A percentile compares a stretch with the other conserved stretches of the same genome.
Evolutionary conservation across 106 monocot species (phyloP).

Genomic region (Acanthochlamys bracteata): DNA sequence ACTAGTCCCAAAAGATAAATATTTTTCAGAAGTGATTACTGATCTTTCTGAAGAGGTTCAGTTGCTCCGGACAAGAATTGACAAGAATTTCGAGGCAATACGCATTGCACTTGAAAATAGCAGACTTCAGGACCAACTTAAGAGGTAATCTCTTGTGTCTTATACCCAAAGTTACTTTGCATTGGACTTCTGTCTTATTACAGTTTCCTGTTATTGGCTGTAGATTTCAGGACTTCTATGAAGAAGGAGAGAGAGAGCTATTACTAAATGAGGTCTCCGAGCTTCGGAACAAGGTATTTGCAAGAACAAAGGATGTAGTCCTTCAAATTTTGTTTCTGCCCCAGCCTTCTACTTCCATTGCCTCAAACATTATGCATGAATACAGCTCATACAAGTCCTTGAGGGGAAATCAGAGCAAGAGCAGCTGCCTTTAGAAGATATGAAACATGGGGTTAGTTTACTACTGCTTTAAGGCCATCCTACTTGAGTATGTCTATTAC

Average conservation of each 20-base stretch:
- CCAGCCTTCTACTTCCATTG: neutral
- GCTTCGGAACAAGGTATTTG: slow-evolving; percentile 69
- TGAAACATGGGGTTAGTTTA: slow-evolving; percentile 22
- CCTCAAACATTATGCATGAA: neutral
- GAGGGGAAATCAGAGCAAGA: slow-evolving; percentile 36
- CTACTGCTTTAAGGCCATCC: too few relatives aligned
- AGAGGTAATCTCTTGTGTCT: slow-evolving; percentile 33
- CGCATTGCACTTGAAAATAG: slow-evolving; percentile 93
- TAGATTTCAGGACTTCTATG: slow-evolving; percentile 85
- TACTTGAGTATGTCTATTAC: too few relatives aligned
- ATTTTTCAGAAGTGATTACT: slow-evolving; percentile 53
- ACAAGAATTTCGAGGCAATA: slow-evolving; percentile 86
- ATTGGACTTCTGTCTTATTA: neutral
- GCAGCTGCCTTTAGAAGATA: slow-evolving; percentile 12
- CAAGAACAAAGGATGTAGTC: neutral
- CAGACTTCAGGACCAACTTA: slow-evolving; percentile 72
- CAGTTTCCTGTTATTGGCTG: neutral
- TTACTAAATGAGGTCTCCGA: slow-evolving; percentile 65
- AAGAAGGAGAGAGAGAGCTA: slow-evolving; percentile 84
- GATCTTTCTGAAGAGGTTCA: slow-evolving; percentile 47
- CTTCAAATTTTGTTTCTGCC: too few relatives aligned
- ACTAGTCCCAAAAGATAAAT: slow-evolving; percentile 42
- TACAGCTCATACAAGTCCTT: slow-evolving; percentile 59
- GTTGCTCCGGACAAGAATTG: slow-evolving; percentile 42
- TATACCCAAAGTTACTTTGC: neutral